phyloP scores from a whole-genome alignment of 306 rosid genomes.

The Hylodesmum podocarpum region DNA sequence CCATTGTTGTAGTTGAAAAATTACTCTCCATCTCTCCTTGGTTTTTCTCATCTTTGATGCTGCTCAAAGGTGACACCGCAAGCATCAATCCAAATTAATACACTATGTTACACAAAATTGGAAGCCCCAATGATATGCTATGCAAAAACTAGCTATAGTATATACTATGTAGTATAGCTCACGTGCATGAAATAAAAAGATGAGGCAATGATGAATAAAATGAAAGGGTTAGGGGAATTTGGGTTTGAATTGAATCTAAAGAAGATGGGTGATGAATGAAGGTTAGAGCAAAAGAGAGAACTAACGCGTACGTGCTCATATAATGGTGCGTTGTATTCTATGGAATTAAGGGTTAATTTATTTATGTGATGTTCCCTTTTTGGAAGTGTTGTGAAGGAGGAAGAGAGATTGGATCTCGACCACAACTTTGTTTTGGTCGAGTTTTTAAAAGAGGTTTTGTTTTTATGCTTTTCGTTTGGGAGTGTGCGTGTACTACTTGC shows the following conservation, averaged over 20 bases:
- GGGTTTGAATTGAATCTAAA: neutral
- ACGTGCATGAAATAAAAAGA: slow-evolving; percentile 16
- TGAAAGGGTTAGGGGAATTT: neutral
- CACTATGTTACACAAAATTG: neutral
- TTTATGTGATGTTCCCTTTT: slow-evolving; percentile 20
- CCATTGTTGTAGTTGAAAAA: slow-evolving; percentile 29
- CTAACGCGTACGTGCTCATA: neutral
- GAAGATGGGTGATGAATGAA: neutral
- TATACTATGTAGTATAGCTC: neutral
- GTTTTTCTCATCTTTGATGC: slow-evolving; percentile 51
- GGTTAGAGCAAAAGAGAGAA: neutral
- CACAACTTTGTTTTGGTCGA: slow-evolving; percentile 53
- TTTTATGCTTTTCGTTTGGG: slow-evolving; percentile 49
- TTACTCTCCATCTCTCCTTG: slow-evolving; percentile 63
- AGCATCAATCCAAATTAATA: slow-evolving; percentile 58
- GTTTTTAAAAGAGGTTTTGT: slow-evolving; percentile 49
- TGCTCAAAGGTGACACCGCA: slow-evolving; percentile 64
- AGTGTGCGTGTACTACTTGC: slow-evolving; percentile 36
- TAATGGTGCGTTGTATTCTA: neutral
- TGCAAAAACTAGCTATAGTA: neutral
- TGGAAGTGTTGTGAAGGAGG: slow-evolving; percentile 30
- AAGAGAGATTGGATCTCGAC: slow-evolving; percentile 48
- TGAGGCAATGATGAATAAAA: neutral
- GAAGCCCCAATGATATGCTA: neutral
- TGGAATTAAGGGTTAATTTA: neutral